Conservation (phyloP, 192 early-diverging fungal species). For the Gryganskiella cystojenkinii region DNA sequence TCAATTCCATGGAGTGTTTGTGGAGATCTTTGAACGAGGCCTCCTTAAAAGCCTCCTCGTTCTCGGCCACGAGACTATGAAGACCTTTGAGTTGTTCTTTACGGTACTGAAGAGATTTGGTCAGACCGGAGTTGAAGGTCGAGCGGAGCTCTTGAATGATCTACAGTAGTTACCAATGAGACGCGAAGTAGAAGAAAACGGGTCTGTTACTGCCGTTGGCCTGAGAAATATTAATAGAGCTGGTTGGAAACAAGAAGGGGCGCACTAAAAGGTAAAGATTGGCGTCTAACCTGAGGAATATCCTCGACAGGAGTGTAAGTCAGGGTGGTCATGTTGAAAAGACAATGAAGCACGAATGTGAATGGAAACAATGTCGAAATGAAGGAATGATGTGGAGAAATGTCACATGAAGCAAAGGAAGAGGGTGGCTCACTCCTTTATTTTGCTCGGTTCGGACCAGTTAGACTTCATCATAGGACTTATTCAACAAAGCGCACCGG, state of each 20-base stretch:
- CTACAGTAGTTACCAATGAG: conserved; percentile 6
- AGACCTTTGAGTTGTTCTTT: conserved; percentile 73
- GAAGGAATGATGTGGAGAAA: background rate
- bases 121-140: conserved; percentile 51
- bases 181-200: background rate
- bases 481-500: no score
- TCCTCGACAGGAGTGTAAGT: conserved; percentile 24
- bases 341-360: background rate
- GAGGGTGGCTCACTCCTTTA: no score
- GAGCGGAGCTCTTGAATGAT: conserved; percentile 48
- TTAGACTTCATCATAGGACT: no score
- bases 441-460: conserved; percentile 14
- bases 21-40: conserved; percentile 68
- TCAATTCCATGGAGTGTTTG: conserved; percentile 64
- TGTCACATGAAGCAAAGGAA: background rate
- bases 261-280: no score
- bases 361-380: background rate
- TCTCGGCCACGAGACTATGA: conserved; percentile 67
- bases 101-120: conserved; percentile 58
- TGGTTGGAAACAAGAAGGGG: no score
- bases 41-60: conserved; percentile 64
- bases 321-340: conserved; percentile 10
- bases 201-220: background rate
- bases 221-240: background rate
- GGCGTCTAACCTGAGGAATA: conserved; percentile 19